Evolutionary conservation across 805 yeast genomes (phyloP).

Genomic region (Myxozyma geophila): DNA sequence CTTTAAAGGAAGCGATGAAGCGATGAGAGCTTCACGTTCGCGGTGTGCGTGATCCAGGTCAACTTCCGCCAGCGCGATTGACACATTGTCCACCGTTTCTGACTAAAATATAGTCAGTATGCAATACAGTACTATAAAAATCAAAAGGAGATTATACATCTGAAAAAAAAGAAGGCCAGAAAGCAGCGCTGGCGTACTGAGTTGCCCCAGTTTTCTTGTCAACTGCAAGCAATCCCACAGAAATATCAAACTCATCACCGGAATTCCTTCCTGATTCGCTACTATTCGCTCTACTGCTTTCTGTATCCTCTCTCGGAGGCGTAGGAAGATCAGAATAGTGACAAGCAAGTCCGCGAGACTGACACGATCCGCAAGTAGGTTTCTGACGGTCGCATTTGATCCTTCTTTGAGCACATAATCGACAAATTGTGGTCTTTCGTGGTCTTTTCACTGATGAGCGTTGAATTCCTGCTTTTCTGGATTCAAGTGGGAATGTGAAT

Average conservation of each 20-base stretch:
- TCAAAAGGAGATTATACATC: constrained; percentile 5
- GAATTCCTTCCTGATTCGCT: neutral
- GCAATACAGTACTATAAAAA: too few species aligned
- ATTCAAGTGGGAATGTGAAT: neutral
- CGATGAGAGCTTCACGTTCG: constrained; percentile 3
- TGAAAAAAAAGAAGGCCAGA: constrained; percentile 26
- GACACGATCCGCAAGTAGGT: constrained; percentile 14
- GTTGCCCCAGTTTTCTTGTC: constrained; percentile 14
- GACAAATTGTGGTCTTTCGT: constrained; percentile 22
- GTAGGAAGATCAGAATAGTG: neutral
- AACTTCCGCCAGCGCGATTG: neutral
- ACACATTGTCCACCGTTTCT: constrained; percentile 1
- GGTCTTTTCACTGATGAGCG: constrained; percentile 8
- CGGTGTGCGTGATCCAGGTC: neutral
- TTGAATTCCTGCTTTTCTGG: neutral
- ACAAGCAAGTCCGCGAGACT: neutral
- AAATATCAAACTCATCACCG: neutral
- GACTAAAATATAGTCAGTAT: constrained; percentile 1
- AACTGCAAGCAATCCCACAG: constrained; percentile 21
- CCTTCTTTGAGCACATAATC: constrained; percentile 20
- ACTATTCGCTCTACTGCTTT: neutral
- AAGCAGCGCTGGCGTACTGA: constrained; percentile 19
- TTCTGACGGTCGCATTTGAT: constrained; percentile 24
- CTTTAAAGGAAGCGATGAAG: constrained; percentile 9
- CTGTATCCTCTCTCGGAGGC: neutral